A percentile compares a stretch with the other conserved stretches of the same genome.
These are phyloP conservation scores for Aureobasidium uvarum DNA, from an alignment of 2,329 filamentous ascomycete genomes.

Conservation along the genomic window DNA sequence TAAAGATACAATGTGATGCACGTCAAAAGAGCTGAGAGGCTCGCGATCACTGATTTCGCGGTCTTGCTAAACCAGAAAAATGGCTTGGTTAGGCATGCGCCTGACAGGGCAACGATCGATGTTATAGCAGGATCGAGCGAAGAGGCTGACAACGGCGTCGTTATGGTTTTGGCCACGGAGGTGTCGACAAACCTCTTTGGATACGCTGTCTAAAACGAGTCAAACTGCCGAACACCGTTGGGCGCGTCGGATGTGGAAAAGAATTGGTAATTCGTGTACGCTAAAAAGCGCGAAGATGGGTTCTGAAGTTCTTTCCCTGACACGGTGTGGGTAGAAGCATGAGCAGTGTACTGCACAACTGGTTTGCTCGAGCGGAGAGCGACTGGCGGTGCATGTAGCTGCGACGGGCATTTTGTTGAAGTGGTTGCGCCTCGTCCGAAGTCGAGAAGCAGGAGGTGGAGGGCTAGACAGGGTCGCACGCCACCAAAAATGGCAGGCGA, in stretches of 20 bases:
- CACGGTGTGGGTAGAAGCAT: not conserved
- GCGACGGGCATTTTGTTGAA: not conserved
- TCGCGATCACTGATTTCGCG: not conserved
- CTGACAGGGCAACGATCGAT: slow-evolving; percentile 3
- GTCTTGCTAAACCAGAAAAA: not conserved
- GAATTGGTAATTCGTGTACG: slow-evolving; percentile 19
- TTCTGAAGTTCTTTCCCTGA: not conserved
- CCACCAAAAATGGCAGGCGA: slow-evolving; percentile 22
- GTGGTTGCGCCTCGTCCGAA: slow-evolving; percentile 5
- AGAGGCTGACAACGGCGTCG: slow-evolving; percentile 14
- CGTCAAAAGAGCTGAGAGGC: not conserved
- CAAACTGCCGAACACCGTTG: slow-evolving; percentile 24
- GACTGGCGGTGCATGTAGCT: not conserved
- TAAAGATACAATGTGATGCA: not conserved
- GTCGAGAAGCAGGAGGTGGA: slow-evolving; percentile 10
- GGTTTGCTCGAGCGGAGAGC: not conserved
- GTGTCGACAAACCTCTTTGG: slow-evolving; percentile 3
- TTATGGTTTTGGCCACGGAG: slow-evolving; percentile 7
- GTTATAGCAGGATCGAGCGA: slow-evolving; percentile 13
- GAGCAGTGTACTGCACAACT: not conserved
- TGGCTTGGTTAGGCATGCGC: not conserved
- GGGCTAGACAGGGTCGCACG: slow-evolving; percentile 19
- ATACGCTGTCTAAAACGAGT: slow-evolving; percentile 19
- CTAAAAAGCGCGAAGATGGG: not conserved
- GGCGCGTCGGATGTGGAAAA: slow-evolving; percentile 12